These are phyloP conservation scores for Ligustrum vulgare DNA, from an alignment of 257 asterid genomes.

Conservation along the genomic window DNA sequence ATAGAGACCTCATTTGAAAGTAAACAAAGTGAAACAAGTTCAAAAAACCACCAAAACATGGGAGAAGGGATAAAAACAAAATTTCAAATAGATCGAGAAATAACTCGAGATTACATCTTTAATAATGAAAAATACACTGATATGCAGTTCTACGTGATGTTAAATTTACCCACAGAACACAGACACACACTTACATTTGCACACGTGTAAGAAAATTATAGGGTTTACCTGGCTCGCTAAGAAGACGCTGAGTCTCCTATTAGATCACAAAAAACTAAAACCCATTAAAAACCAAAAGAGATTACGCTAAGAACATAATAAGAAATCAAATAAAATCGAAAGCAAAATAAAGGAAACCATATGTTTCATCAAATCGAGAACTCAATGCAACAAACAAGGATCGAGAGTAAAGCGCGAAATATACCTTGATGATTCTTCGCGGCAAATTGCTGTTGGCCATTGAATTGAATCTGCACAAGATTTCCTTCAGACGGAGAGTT, in stretches of 20 bases:
- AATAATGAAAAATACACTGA: neutral
- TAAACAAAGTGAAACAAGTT: neutral
- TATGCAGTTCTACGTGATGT: neutral
- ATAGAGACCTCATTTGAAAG: neutral
- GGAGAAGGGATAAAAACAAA: neutral
- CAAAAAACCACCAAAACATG: neutral
- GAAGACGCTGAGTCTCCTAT: conserved; percentile 98
- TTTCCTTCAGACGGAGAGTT: conserved; percentile 22
- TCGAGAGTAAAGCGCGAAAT: conserved; percentile 43
- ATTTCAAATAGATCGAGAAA: neutral
- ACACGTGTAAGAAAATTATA: neutral
- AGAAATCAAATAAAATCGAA: conserved; percentile 6
- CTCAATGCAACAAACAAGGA: conserved; percentile 35
- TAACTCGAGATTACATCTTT: neutral
- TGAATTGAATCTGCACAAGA: conserved; percentile 35
- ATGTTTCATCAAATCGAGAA: conserved; percentile 28
- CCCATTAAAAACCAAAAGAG: neutral
- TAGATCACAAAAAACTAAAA: conserved; percentile 22
- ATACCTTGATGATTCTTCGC: conserved; percentile 74
- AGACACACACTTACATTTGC: neutral
- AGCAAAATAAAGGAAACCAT: conserved; percentile 7
- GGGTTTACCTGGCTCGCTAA: conserved; percentile 89
- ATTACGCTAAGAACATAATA: conserved; percentile 9
- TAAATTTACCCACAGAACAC: neutral
- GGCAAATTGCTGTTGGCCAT: conserved; percentile 66